Evolutionary conservation across 148 eudicot species (phyloP), one percentile per base, ranked within the genome.

Genomic region (Suaeda aralocaspica): DNA sequence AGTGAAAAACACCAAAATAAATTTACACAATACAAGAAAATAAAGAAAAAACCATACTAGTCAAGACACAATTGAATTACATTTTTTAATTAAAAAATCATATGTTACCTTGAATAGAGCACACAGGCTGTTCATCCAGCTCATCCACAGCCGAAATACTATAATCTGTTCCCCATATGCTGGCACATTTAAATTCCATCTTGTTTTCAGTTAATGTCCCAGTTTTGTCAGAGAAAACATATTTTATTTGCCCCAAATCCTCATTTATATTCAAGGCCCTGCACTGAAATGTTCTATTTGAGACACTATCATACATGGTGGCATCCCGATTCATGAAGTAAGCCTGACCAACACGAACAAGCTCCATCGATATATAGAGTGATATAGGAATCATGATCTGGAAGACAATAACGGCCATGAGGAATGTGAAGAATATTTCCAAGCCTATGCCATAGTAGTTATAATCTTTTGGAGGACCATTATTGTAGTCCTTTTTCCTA

Each of bases 131-230:
- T 26, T 82, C 96, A 24, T 64, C 85, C 50, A 73, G 82, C 52
- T 50, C 71, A 61, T 53, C 77, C 2, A 70, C 78, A 60, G 81
- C 75, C 24, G 76, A 85, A 59, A 67, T 73, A 62, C 81, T 77
- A 82, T 87, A 95, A 79, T 95, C 92, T 52, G 79, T 78, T 62
- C 97, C 99, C 64, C 82, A 83, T 45, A 95, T 89, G 78, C 96
- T 95, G n/a, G 97, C 99, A 79, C 84, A 89, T 69, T 81, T 82
- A 77, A 95, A 95, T 69, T 91, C 99, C 99, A 95, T 95, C 88
- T 95, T 95, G 85, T 95, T 95, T 84, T 95, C 99, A 33, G 99
- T 95, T 70, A 95, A 55, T 15, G 99, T 95, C 50, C 99, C 99
- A 48, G 99, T 95, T 85, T 95, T 95, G 73, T 95, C 99, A 19